A percentile compares a stretch with the other conserved stretches of the same genome.
phyloP scores from a whole-genome alignment of 2,329 filamentous ascomycete genomes.

The Byssoonygena ceratinophila region DNA sequence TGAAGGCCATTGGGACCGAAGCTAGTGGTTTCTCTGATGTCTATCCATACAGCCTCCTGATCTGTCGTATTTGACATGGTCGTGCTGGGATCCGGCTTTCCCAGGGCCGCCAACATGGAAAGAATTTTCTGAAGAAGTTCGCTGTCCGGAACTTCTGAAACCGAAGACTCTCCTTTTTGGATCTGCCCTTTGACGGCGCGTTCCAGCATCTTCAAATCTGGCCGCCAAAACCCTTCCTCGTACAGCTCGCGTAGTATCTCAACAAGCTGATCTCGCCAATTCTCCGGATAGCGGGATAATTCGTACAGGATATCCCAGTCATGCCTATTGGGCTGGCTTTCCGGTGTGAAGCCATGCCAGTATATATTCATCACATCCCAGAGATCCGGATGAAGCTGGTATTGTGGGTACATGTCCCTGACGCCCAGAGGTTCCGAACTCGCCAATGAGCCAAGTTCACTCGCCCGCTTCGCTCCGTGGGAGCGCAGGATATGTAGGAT shows the following conservation, averaged over 20 bases:
- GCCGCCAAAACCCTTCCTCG: slow-evolving; percentile 8
- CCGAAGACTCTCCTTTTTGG: not conserved
- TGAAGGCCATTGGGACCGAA: slow-evolving; percentile 7
- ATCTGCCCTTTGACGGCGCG: not conserved
- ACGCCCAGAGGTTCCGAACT: not conserved
- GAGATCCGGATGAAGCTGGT: slow-evolving; percentile 14
- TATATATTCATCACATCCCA: slow-evolving; percentile 19
- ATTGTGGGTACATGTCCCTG: slow-evolving; percentile 12
- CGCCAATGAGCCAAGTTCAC: slow-evolving; percentile 15
- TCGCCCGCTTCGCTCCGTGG: slow-evolving; percentile 18
- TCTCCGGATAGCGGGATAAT: slow-evolving; percentile 9
- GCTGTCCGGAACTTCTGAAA: slow-evolving; percentile 1
- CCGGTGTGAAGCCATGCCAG: slow-evolving; percentile 16
- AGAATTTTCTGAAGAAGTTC: slow-evolving; percentile 5
- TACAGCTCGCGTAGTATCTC: slow-evolving; percentile 6
- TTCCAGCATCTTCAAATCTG: slow-evolving; percentile 13
- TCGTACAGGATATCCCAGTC: slow-evolving; percentile 20
- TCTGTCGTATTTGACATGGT: not conserved
- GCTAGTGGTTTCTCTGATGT: slow-evolving; percentile 9
- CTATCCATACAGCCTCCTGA: slow-evolving; percentile 5
- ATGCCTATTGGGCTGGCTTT: slow-evolving; percentile 18
- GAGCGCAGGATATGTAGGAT: slow-evolving; percentile 17
- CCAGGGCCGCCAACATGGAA: not conserved
- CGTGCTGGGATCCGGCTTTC: not conserved
- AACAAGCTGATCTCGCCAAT: slow-evolving; percentile 11